phyloP scores from a whole-genome alignment of 495 filamentous ascomycete species.

The Aspergillus sclerotiicarbonarius region DNA sequence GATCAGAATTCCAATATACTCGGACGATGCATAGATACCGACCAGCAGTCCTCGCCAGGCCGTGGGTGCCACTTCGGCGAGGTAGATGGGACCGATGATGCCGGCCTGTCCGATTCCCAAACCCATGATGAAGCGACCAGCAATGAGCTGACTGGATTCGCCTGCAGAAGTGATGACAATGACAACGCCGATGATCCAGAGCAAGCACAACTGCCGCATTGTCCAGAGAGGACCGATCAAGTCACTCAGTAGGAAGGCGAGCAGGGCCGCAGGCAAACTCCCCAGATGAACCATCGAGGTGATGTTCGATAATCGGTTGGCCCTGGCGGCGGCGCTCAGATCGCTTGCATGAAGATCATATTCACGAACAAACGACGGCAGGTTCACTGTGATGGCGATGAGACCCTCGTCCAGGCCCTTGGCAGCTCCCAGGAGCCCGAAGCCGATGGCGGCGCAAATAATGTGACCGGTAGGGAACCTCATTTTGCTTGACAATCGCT shows the following conservation, averaged over 20 bases:
- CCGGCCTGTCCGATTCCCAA: slow-evolving; percentile 60
- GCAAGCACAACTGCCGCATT: slow-evolving; percentile 53
- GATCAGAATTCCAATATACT: slow-evolving; percentile 61
- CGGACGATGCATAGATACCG: slow-evolving; percentile 58
- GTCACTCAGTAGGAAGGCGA: slow-evolving; percentile 60
- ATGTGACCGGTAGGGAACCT: background rate
- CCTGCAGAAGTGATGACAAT: slow-evolving; percentile 53
- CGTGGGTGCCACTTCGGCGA: slow-evolving; percentile 58
- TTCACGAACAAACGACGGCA: slow-evolving; percentile 27
- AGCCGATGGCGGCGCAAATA: slow-evolving; percentile 1
- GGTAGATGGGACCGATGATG: slow-evolving; percentile 55
- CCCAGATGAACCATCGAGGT: slow-evolving; percentile 65
- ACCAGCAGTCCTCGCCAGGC: slow-evolving; percentile 52
- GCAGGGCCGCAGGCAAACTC: slow-evolving; percentile 51
- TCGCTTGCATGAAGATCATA: slow-evolving; percentile 26
- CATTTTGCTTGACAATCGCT: background rate
- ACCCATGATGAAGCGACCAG: slow-evolving; percentile 59
- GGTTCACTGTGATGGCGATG: slow-evolving; percentile 38
- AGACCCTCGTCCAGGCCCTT: slow-evolving; percentile 57
- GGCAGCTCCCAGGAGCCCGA: slow-evolving; percentile 2
- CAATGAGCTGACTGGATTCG: slow-evolving; percentile 54
- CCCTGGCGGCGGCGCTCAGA: slow-evolving; percentile 42
- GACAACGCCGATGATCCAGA: slow-evolving; percentile 58
- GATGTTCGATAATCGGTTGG: slow-evolving; percentile 58
- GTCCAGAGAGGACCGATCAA: slow-evolving; percentile 60